Evolutionary conservation across 345 rosid genomes (phyloP), one percentile per base, ranked within the genome.

Genomic region (Psidium friedrichsthalianum): DNA sequence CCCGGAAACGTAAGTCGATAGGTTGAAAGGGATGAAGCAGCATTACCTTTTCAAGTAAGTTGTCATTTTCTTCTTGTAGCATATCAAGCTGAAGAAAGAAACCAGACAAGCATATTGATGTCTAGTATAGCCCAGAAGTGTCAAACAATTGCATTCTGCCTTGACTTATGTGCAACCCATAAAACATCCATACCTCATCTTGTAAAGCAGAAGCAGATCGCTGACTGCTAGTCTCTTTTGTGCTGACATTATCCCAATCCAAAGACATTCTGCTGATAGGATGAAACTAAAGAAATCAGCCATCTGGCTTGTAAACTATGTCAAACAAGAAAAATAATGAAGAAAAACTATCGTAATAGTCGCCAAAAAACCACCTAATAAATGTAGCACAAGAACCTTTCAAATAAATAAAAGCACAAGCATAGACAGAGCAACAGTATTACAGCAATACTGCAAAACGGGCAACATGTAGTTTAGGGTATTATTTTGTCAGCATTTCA

Each of bases 191-290:
- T 89, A 94, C 99, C 96, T 95, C 98, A 89, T 96, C 96, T 88
- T 95, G 96, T 83, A 94, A 90, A 89, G 94, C 94, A 82, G 98
- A 94, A 83, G 90, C 86, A 82, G 98, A 92, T 22, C 89, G 93
- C 80, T 91, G 93, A 82, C 59, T 90, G 54, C 93, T 90, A 89
- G 83, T 84, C 84, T 91, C 98, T 89, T 90, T 93, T 58, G 91
- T 47, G 89, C 90, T 87, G 25, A 86, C 83, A 89, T 87, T 93
- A 82, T 96, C 96, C 85, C 90, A 14, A 88, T 96, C 96, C 7
- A 90, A 51, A 40, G 95, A 89, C 83, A 90, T 78, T 86, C 98
- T 94, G 89, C 90, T 49, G 22, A 88, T 58, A 59, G 82, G 24
- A 61, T 32, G 85, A 42, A 42, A 54, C 59, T 29, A 74, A 15